A percentile compares a stretch with the other conserved stretches of the same genome.
phyloP scores from a whole-genome alignment of 2,329 filamentous ascomycete species.

The Claviceps fusiformis region DNA sequence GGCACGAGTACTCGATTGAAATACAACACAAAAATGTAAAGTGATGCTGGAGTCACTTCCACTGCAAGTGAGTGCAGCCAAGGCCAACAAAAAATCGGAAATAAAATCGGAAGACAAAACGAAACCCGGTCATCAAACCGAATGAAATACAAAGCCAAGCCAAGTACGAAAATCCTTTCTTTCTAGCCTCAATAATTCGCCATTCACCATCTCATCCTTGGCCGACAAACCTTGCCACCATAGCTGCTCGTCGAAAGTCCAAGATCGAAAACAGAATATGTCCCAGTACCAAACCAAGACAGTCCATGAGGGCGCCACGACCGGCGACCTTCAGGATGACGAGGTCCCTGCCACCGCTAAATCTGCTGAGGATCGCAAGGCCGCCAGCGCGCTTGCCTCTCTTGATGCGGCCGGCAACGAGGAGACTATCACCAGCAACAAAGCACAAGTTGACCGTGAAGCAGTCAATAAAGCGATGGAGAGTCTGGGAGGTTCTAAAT shows the following conservation, averaged over 20 bases:
- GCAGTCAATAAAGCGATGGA: constrained; percentile 62
- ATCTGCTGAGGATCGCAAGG: constrained; percentile 64
- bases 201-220: not conserved
- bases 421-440: constrained; percentile 27
- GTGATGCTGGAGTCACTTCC: no score
- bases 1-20: no score
- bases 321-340: constrained; percentile 41
- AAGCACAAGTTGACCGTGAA: constrained; percentile 49
- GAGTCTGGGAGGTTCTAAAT: constrained; percentile 31
- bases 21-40: no score
- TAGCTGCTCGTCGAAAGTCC: not conserved
- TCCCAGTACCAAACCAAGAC: constrained; percentile 44
- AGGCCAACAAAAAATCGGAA: no score
- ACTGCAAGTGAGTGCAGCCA: no score
- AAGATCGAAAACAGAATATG: constrained; percentile 26
- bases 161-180: no score
- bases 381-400: constrained; percentile 57
- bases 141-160: no score
- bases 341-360: constrained; percentile 40
- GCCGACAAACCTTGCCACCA: not conserved
- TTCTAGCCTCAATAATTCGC: no score
- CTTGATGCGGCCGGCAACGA: constrained; percentile 41
- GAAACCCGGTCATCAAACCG: no score
- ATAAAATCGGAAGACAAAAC: no score
- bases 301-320: constrained; percentile 46